These are phyloP conservation scores for Penicillium tannophilum DNA, from an alignment of 495 filamentous ascomycete species.

Conservation along the genomic window DNA sequence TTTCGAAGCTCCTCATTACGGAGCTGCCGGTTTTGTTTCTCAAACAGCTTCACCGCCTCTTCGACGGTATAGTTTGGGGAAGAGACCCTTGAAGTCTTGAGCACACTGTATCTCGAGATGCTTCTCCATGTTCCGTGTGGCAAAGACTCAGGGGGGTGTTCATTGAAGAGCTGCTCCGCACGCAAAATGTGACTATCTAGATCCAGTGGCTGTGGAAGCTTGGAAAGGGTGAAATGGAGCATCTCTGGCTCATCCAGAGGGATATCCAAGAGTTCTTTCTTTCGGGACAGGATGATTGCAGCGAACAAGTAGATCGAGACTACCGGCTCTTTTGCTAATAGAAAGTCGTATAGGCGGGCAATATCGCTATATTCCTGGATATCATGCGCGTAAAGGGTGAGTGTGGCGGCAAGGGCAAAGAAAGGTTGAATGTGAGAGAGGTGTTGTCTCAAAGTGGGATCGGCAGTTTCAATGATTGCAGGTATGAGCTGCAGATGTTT, in stretches of 20 bases:
- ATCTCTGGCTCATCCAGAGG: constrained; percentile 88
- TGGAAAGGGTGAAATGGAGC: constrained; percentile 85
- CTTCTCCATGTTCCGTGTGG: constrained; percentile 62
- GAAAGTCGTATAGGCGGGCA: constrained; percentile 85
- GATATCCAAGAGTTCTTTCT: constrained; percentile 78
- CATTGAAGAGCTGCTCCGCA: constrained; percentile 62
- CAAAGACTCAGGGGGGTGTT: constrained; percentile 73
- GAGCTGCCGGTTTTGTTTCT: constrained; percentile 68
- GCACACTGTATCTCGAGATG: constrained; percentile 73
- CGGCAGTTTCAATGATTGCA: constrained; percentile 68
- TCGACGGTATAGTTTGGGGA: constrained; percentile 50
- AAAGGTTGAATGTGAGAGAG: constrained; percentile 79
- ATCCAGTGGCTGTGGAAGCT: constrained; percentile 82
- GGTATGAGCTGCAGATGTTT: constrained; percentile 84
- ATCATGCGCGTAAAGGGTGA: constrained; percentile 96
- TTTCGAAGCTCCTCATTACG: constrained; percentile 60
- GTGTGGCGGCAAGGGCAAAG: constrained; percentile 85
- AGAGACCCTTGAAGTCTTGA: constrained; percentile 72
- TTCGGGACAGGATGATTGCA: constrained; percentile 78
- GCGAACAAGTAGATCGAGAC: constrained; percentile 91
- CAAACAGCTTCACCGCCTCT: constrained; percentile 66
- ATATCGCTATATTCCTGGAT: constrained; percentile 88
- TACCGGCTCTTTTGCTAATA: constrained; percentile 81
- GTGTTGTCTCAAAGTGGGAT: constrained; percentile 68
- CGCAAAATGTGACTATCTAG: constrained; percentile 72